phyloP scores from a whole-genome alignment of 441 rosid species.

The Syzygium malaccense region DNA sequence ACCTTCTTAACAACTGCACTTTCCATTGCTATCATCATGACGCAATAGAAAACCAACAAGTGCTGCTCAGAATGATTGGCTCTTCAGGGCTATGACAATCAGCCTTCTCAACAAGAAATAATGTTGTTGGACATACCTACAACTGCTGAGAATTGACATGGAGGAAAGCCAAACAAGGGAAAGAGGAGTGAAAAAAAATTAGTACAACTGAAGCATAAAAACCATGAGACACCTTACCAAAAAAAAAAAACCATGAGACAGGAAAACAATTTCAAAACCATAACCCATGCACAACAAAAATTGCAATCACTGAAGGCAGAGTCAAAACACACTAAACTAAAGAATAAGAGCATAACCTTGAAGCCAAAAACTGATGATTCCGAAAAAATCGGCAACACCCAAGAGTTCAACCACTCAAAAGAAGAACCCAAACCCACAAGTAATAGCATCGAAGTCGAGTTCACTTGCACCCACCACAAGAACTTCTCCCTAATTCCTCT shows the following conservation, averaged over 20 bases:
- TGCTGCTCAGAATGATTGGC: background rate
- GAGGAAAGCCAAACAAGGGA: background rate
- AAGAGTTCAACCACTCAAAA: background rate
- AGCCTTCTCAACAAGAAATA: background rate
- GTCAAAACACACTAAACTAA: background rate
- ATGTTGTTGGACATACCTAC: background rate
- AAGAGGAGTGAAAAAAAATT: background rate
- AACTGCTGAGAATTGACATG: conserved; percentile 10
- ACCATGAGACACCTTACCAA: no score
- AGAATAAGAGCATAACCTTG: background rate
- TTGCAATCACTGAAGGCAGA: background rate
- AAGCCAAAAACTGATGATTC: background rate
- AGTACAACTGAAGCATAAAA: background rate
- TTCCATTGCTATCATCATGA: conserved; percentile 35
- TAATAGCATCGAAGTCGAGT: background rate
- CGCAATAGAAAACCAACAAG: background rate
- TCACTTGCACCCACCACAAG: background rate
- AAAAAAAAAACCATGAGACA: no score
- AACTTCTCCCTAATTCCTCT: background rate
- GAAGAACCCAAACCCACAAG: background rate
- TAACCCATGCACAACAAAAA: background rate
- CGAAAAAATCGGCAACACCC: background rate
- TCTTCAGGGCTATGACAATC: background rate
- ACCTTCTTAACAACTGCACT: conserved; percentile 31
- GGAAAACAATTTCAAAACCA: background rate